Base-by-base conservation (phyloP, 805 yeast species). In the Saturnispora zaruensis region DNA sequence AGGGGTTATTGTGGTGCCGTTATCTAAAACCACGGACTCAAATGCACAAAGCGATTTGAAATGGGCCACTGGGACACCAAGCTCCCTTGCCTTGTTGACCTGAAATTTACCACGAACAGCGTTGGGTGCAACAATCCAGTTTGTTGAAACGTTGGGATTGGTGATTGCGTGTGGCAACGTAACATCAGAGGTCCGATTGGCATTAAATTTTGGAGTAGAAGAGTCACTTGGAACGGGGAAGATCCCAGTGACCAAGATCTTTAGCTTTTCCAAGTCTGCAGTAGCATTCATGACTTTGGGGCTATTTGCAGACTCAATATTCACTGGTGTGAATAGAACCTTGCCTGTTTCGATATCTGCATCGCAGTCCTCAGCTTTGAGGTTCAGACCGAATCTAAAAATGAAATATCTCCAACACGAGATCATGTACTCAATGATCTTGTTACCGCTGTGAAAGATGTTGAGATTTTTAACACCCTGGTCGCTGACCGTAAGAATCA, bases 391-490 rank as follows among this genome's bases (percentile, higher is more conserved):
- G 57, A 82, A 77, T 54, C 96, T 76, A 63, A 87, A 87, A 13
- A 89, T 87, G 67, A 91, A 90, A 56, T 80, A 79, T 55, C 96
- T 74, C 96, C 96, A 88, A 0, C 91, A 78, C 1, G 90, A 76
- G 3, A 87, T 76, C 43, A 85, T 71, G 61, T 79, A 82, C 50
- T 75, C 71, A 26, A 78, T 60, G 2, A 69, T 61, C 42, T 66
- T 69, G 33, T 59, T 61, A 23, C 67, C 67, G n/a, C 82, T 77
- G 45, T 79, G 76, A 57, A 67, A 74, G 0, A 87, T 67, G n/a
- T 73, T 73, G 36, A 86, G 62, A 6, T 71, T 71, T 44, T 76
- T 74, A 53, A 75, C 72, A 2, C 88, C 89, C 57, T 87, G 85
- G 57, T 88, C 96, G 50, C 87, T 81, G 13, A 85, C 72, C 0